Evolutionary conservation across 306 rosid species (phyloP), one percentile per base, ranked within the genome.

Genomic region (Ochetophila trinervis): DNA sequence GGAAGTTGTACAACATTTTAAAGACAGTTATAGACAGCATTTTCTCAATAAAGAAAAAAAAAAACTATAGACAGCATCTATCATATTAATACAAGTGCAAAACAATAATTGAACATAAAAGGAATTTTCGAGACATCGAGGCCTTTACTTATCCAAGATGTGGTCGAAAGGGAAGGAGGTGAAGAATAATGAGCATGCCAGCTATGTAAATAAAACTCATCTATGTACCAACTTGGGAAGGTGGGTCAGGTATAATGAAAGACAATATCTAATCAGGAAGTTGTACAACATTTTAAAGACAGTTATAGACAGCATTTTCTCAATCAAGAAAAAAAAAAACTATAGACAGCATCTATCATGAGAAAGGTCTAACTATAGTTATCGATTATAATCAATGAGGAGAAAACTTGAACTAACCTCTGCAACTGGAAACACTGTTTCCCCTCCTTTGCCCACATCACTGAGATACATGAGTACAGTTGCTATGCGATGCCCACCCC

Each of bases 391-490:
- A 42, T 23, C 54, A 57, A 27, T 12, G n/a, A 32, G 69, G 48
- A 20, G 65, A 68, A n/a, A 42, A 61, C 50, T 52, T 58, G 17
- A 62, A 80, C 96, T 63, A 69, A 94, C 99, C 99, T 87, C 91
- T 0, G 95, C 99, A 18, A 23, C 14, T 66, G 99, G 99, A 76
- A 94, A 94, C 72, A 94, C 96, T 1, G 99, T 94, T 83, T 94
- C 99, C 65, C 99, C 99, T n/a, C 99, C 99, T 75, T 67, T 83
- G 70, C 76, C 51, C 64, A 90, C 97, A 69, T 90, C 67, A 30
- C 81, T 76, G 57, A 94, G 99, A 77, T 94, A 94, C 99, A 94
- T 81, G 5, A 94, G 99, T 71, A 94, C 97, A 52, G 99, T 94
- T 5, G 87, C 99, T 17, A 76, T 0, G 53, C 99, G 90, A 66